Percentiles rank a stretch among this genome's conserved stretches.
phyloP scores from a whole-genome alignment of 257 asterid genomes.

The Solanum rostratum region DNA sequence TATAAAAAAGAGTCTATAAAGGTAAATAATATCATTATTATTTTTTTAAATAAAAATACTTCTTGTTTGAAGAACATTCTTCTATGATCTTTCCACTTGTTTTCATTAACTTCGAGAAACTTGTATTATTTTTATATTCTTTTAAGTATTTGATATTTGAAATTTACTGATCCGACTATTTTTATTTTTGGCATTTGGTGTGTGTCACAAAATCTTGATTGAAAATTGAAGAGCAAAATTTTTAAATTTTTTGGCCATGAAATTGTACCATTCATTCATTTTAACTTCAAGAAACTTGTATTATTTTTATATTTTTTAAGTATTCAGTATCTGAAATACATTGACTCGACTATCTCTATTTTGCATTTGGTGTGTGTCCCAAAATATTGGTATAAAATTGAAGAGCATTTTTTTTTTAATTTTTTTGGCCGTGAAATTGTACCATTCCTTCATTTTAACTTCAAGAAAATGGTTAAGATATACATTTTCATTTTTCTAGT shows the following conservation, averaged over 20 bases:
- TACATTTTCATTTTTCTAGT: neutral
- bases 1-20: neutral
- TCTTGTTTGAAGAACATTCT: neutral
- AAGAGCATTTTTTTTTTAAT: too few relatives aligned
- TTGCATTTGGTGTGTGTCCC: neutral
- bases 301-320: too few relatives aligned
- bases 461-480: neutral
- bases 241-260: neutral
- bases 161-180: neutral
- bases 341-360: neutral
- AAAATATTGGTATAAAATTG: too few relatives aligned
- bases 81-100: neutral
- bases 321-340: neutral
- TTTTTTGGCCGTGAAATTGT: neutral
- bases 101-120: neutral
- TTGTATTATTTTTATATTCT: neutral
- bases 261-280: neutral
- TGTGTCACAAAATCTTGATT: neutral
- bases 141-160: neutral
- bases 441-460: neutral
- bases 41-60: neutral
- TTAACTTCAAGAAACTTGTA: neutral
- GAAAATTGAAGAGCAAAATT: too few relatives aligned
- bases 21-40: neutral
- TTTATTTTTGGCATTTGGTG: neutral